phyloP scores from a whole-genome alignment of 331 rosid species.

The Pyrus hybrid region DNA sequence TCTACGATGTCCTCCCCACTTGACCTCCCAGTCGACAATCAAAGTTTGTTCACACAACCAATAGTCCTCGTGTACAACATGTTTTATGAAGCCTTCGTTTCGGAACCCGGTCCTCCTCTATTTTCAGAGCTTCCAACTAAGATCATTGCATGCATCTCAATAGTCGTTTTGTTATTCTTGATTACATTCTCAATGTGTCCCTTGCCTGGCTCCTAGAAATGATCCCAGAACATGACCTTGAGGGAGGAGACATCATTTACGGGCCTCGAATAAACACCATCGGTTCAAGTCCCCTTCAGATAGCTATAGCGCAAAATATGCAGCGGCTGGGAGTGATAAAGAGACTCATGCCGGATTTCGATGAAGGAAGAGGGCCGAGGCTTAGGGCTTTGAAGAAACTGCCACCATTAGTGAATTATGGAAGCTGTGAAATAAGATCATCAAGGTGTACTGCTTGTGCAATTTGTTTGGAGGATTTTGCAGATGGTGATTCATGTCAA shows the following conservation, averaged over 20 bases:
- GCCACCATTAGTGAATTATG: conserved; percentile 40
- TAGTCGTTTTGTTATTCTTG: conserved; percentile 26
- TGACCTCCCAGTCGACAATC: not conserved
- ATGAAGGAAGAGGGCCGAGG: conserved; percentile 28
- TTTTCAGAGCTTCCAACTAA: not conserved
- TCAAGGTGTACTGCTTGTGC: not conserved
- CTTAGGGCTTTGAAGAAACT: conserved; percentile 35
- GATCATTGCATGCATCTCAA: conserved; percentile 4
- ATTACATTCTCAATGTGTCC: conserved; percentile 24
- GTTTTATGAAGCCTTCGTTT: not conserved
- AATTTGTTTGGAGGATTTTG: conserved; percentile 29
- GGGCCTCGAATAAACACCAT: not conserved
- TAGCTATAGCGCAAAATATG: conserved; percentile 13
- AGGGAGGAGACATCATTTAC: conserved; percentile 1
- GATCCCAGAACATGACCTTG: conserved; percentile 2
- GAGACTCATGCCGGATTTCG: conserved; percentile 9
- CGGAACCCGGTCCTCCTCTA: not conserved
- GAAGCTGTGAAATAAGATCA: conserved; percentile 9
- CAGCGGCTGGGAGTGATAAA: conserved; percentile 14
- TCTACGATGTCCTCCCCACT: not conserved
- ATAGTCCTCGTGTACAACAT: not conserved
- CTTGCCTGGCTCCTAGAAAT: conserved; percentile 33
- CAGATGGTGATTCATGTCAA: conserved; percentile 23
- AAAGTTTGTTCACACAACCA: not conserved
- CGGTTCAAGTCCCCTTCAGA: not conserved